Conservation (phyloP, 345 rosid genomes). For the Odontarrhena argentea region DNA sequence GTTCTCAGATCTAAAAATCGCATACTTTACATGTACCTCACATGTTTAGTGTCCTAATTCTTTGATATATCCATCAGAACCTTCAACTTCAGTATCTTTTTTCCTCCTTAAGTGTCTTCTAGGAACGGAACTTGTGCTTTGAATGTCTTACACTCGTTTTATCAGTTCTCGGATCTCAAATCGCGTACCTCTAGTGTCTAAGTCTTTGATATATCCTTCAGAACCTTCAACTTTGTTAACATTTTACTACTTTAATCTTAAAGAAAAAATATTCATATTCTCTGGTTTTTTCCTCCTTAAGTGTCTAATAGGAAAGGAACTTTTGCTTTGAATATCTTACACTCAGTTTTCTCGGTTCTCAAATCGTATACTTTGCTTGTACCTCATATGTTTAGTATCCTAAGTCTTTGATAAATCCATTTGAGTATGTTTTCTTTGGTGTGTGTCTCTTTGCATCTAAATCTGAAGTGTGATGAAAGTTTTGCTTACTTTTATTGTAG, state of each 20-base stretch:
- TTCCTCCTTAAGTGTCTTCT: conserved; percentile 13
- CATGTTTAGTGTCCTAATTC: background rate
- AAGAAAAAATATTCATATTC: no score
- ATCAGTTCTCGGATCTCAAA: background rate
- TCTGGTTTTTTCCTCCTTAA: no score
- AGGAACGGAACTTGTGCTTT: background rate
- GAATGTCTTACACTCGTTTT: background rate
- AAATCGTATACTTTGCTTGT: conserved; percentile 6
- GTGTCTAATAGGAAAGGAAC: no score
- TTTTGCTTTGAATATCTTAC: no score
- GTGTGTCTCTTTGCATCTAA: background rate
- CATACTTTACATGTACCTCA: conserved; percentile 5
- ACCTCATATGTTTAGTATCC: background rate
- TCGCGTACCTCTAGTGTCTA: background rate
- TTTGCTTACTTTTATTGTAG: conserved; percentile 53
- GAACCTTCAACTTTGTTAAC: no score
- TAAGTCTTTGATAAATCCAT: background rate
- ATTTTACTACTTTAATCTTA: no score
- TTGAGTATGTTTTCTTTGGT: background rate
- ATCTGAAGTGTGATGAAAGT: conserved; percentile 26
- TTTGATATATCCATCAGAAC: background rate
- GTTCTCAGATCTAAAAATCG: background rate
- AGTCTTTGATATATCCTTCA: background rate
- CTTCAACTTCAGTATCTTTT: no score
- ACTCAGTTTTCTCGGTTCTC: background rate